Evolutionary conservation across 164 flowering plant species (phyloP).

Genomic region (Stephania yunnanensis): DNA sequence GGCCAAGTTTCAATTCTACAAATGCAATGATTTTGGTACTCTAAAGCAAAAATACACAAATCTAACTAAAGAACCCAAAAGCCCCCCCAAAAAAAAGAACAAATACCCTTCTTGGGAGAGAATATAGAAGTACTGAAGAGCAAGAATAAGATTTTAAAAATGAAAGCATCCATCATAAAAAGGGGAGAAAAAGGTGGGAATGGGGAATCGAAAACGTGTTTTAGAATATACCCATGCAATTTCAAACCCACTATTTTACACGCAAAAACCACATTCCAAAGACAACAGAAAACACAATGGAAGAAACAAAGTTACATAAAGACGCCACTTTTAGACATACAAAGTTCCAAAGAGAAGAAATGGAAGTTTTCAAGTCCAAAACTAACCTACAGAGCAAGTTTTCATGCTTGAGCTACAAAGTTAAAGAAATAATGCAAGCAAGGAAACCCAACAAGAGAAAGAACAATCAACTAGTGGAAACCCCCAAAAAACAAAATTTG

Average conservation of each 20-base stretch:
- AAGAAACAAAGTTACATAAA: conserved; percentile 1
- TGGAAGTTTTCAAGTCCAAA: background rate
- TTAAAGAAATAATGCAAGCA: background rate
- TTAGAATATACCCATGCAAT: background rate
- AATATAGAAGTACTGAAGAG: background rate
- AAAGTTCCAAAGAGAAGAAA: background rate
- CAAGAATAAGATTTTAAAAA: background rate
- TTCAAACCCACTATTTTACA: background rate
- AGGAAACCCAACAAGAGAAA: background rate
- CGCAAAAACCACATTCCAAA: background rate
- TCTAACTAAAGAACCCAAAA: background rate
- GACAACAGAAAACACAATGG: background rate
- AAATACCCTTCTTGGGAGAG: background rate
- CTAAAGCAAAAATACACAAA: background rate
- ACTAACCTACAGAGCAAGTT: background rate
- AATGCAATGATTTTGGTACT: background rate
- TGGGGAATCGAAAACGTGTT: background rate
- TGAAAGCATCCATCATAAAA: background rate
- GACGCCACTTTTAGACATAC: background rate
- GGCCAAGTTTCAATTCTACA: background rate
- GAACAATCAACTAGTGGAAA: background rate
- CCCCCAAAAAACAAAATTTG: background rate
- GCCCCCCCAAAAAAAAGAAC: no score
- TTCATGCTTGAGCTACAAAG: background rate
- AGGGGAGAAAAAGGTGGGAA: conserved; percentile 6